Percentiles rank a stretch among this genome's conserved stretches.
phyloP scores from a whole-genome alignment of 1,284 basidiomycete species.

The Sanghuangporus baumii region DNA sequence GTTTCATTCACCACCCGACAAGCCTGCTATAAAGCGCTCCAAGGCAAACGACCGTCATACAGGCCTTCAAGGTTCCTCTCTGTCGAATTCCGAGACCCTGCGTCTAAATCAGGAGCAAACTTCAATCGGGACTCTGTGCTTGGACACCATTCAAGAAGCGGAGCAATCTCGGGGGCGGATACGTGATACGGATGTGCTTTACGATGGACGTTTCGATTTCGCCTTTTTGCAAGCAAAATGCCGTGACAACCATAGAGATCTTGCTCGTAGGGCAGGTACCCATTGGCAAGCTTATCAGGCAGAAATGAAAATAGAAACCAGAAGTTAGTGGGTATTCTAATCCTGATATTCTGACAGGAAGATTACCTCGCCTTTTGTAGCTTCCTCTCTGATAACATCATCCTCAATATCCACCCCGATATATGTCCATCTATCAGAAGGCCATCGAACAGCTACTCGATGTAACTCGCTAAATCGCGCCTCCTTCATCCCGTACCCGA shows the following conservation, averaged over 20 bases:
- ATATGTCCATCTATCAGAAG: slow-evolving; percentile 66
- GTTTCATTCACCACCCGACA: background rate
- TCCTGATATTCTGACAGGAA: background rate
- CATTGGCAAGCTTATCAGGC: slow-evolving; percentile 51
- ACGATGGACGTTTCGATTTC: slow-evolving; percentile 68
- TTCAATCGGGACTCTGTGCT: slow-evolving; percentile 5
- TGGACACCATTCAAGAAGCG: slow-evolving; percentile 88
- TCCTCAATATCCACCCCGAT: slow-evolving; percentile 79
- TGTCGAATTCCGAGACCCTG: background rate
- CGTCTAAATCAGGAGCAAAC: background rate
- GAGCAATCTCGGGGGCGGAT: slow-evolving; percentile 68
- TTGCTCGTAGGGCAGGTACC: slow-evolving; percentile 68
- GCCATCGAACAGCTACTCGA: slow-evolving; percentile 78
- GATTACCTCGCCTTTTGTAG: slow-evolving; percentile 74
- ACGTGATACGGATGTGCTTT: slow-evolving; percentile 85
- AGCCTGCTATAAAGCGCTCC: background rate
- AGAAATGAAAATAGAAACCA: no score
- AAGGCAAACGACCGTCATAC: slow-evolving; percentile 9
- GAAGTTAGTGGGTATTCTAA: no score
- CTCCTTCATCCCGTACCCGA: slow-evolving; percentile 92
- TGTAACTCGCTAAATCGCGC: slow-evolving; percentile 82
- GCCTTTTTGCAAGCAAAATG: slow-evolving; percentile 68
- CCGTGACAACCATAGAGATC: slow-evolving; percentile 90
- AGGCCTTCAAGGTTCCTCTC: background rate
- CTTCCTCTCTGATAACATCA: slow-evolving; percentile 37